A percentile compares a stretch with the other conserved stretches of the same genome.
phyloP scores from a whole-genome alignment of 768 basidiomycete genomes.

The Mycena olivaceomarginata region DNA sequence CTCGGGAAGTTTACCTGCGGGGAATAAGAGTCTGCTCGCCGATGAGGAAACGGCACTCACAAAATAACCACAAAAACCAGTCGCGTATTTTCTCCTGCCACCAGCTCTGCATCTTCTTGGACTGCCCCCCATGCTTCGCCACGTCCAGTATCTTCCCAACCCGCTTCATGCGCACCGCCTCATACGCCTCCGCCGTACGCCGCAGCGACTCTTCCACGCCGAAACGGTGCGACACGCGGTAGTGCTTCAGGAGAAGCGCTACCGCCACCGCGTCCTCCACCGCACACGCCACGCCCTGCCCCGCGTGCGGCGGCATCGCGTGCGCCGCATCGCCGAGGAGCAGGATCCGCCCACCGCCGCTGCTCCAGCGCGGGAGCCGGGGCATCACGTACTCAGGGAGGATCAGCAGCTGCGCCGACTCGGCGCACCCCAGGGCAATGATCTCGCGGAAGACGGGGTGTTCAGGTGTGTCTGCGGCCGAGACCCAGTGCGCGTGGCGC shows the following conservation, averaged over 20 bases:
- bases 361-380: slow-evolving; percentile 59
- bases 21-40: neutral
- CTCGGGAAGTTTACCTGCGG: slow-evolving; percentile 54
- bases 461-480: slow-evolving; percentile 54
- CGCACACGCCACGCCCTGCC: slow-evolving; percentile 64
- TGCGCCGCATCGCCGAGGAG: slow-evolving; percentile 67
- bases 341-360: slow-evolving; percentile 56
- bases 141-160: slow-evolving; percentile 56
- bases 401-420: slow-evolving; percentile 49
- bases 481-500: slow-evolving; percentile 58
- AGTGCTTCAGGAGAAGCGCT: slow-evolving; percentile 59
- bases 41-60: slow-evolving; percentile 45
- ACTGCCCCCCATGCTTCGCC: slow-evolving; percentile 55
- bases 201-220: slow-evolving; percentile 43
- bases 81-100: slow-evolving; percentile 58
- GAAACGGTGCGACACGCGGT: slow-evolving; percentile 44
- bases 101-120: slow-evolving; percentile 55
- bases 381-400: slow-evolving; percentile 61
- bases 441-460: slow-evolving; percentile 50
- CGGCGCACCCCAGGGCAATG: slow-evolving; percentile 53
- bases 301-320: slow-evolving; percentile 64
- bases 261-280: slow-evolving; percentile 62
- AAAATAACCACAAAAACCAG: slow-evolving; percentile 55
- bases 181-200: slow-evolving; percentile 53
- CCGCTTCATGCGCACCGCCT: slow-evolving; percentile 57